Conservation (phyloP, 2,329 filamentous ascomycete genomes). For the Onygena corvina region DNA sequence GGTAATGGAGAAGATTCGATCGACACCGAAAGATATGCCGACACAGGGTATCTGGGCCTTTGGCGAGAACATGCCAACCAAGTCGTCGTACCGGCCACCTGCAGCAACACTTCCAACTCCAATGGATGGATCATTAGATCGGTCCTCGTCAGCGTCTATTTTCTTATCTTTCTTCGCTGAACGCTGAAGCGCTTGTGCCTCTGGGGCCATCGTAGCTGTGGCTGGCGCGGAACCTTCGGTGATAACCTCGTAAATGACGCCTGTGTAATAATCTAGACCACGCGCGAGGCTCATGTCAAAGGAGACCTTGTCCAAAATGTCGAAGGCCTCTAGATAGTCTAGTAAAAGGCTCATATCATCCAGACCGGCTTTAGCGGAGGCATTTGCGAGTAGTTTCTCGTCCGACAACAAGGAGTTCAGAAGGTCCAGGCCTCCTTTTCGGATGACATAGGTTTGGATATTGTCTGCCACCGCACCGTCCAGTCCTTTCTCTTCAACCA, state of each 20-base stretch:
- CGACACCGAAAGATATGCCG: constrained; percentile 85
- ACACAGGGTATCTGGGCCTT: constrained; percentile 81
- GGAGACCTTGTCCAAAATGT: constrained; percentile 59
- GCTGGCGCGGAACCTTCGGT: constrained; percentile 62
- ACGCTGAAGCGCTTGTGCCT: constrained; percentile 28
- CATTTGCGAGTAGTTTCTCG: constrained; percentile 56
- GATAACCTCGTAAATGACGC: constrained; percentile 79
- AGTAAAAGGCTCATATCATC: constrained; percentile 71
- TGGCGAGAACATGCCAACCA: constrained; percentile 86
- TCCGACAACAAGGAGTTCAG: constrained; percentile 58
- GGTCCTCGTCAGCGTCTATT: constrained; percentile 49
- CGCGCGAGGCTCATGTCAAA: constrained; percentile 85
- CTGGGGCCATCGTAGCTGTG: constrained; percentile 31
- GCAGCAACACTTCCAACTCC: constrained; percentile 82
- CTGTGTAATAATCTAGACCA: constrained; percentile 87
- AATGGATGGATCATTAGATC: constrained; percentile 65
- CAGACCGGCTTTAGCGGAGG: constrained; percentile 64
- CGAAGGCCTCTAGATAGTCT: constrained; percentile 67
- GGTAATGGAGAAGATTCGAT: constrained; percentile 87
- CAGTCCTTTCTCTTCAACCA: constrained; percentile 85
- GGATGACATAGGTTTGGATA: constrained; percentile 73
- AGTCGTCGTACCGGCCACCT: constrained; percentile 80
- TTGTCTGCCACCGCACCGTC: constrained; percentile 65
- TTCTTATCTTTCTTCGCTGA: constrained; percentile 42
- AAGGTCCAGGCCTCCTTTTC: constrained; percentile 63